Evolutionary conservation across 306 rosid species (phyloP).

Genomic region (Dalbergia cultrata): DNA sequence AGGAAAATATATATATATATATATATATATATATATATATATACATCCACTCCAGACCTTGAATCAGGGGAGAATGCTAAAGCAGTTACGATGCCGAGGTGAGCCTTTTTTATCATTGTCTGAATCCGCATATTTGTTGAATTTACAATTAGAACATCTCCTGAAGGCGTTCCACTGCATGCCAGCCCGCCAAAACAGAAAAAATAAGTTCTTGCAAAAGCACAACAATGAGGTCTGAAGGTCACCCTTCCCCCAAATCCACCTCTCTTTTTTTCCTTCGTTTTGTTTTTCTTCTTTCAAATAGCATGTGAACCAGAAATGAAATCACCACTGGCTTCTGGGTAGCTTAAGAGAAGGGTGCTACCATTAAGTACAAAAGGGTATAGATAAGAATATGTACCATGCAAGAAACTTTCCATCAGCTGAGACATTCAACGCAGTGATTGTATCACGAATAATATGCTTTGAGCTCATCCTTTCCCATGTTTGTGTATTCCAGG

Average conservation of each 20-base stretch:
- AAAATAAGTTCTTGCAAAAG: conserved; percentile 39
- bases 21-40: background rate
- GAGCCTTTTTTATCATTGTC: conserved; percentile 71
- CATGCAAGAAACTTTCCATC: conserved; percentile 90
- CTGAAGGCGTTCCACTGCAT: conserved; percentile 90
- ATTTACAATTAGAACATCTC: conserved; percentile 74
- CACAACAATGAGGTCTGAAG: conserved; percentile 7
- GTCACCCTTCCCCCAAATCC: background rate
- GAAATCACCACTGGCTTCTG: conserved; percentile 31
- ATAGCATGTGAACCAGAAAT: conserved; percentile 18
- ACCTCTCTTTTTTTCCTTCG: background rate
- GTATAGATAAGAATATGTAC: conserved; percentile 55
- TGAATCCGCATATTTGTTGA: conserved; percentile 72
- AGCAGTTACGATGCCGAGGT: conserved; percentile 89
- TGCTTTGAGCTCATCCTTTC: conserved; percentile 70
- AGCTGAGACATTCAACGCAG: conserved; percentile 80
- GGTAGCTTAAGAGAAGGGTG: conserved; percentile 11
- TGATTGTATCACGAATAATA: conserved; percentile 69
- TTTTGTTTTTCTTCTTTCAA: background rate
- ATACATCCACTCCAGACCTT: conserved; percentile 63
- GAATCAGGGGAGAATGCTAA: conserved; percentile 86
- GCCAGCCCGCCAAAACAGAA: conserved; percentile 49
- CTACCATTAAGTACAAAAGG: conserved; percentile 19
- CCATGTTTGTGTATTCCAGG: conserved; percentile 89
- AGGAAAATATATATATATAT: background rate